A percentile compares a stretch with the other conserved stretches of the same genome.
phyloP scores from a whole-genome alignment of 352 stramenopile species.

The Phytophthora fragariae region DNA sequence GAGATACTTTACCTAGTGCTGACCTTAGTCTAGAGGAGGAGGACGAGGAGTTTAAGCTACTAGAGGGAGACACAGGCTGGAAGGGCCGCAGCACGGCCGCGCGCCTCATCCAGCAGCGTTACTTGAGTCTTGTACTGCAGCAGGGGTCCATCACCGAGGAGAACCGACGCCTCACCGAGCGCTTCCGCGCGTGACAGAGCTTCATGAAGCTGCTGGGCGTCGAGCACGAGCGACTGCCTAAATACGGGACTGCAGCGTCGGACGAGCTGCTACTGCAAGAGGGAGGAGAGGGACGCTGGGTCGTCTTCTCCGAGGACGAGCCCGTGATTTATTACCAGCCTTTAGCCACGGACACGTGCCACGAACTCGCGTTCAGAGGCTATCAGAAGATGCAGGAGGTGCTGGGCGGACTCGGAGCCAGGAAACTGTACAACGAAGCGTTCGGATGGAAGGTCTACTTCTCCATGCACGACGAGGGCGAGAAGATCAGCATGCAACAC shows the following conservation, averaged over 20 bases:
- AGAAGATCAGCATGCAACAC: constrained; percentile 42
- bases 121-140: constrained; percentile 41
- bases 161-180: constrained; percentile 34
- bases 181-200: constrained; percentile 31
- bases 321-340: constrained; percentile 40
- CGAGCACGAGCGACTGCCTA: constrained; percentile 29
- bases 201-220: constrained; percentile 37
- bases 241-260: neutral
- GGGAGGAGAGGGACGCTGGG: constrained; percentile 24
- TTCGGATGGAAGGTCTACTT: constrained; percentile 47
- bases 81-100: constrained; percentile 22
- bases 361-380: constrained; percentile 29
- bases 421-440: constrained; percentile 37
- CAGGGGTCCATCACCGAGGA: constrained; percentile 38
- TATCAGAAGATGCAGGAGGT: constrained; percentile 42
- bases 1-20: neutral
- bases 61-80: constrained; percentile 10
- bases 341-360: constrained; percentile 25
- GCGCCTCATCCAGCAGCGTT: constrained; percentile 34
- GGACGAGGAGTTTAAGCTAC: constrained; percentile 14
- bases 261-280: constrained; percentile 30
- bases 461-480: constrained; percentile 30
- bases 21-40: constrained; percentile 11
- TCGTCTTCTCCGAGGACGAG: constrained; percentile 38
- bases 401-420: constrained; percentile 23